Evolutionary conservation across 257 asterid species (phyloP).

Genomic region (Capsicum baccatum): DNA sequence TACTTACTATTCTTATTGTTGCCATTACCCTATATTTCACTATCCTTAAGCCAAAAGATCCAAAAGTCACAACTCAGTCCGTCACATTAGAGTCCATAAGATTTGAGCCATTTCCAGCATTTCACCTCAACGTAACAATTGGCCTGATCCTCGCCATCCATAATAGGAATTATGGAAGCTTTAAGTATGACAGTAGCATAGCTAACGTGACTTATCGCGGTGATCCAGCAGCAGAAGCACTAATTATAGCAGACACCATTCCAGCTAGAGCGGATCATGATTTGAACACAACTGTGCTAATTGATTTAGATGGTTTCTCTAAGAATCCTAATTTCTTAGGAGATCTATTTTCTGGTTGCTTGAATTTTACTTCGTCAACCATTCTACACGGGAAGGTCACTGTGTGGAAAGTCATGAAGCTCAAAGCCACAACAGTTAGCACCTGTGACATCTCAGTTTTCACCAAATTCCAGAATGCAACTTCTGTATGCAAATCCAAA

Average conservation of each 20-base stretch:
- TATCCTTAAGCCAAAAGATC: conserved; percentile 57
- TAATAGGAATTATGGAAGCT: conserved; percentile 63
- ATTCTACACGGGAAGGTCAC: conserved; percentile 53
- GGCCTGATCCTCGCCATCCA: conserved; percentile 49
- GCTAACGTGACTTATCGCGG: conserved; percentile 48
- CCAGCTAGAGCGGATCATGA: conserved; percentile 59
- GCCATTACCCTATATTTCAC: conserved; percentile 45
- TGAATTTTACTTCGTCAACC: conserved; percentile 59
- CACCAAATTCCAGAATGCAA: conserved; percentile 36
- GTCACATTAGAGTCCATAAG: conserved; percentile 40
- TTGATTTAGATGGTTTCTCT: conserved; percentile 37
- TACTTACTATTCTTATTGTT: conserved; percentile 30
- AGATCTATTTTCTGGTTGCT: conserved; percentile 44
- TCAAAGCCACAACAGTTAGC: conserved; percentile 47
- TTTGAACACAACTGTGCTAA: conserved; percentile 38
- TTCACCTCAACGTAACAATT: conserved; percentile 51
- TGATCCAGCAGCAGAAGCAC: conserved; percentile 48
- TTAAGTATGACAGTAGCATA: conserved; percentile 44
- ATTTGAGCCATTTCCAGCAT: conserved; percentile 38
- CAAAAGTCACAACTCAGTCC: conserved; percentile 49
- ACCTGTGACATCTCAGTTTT: conserved; percentile 56
- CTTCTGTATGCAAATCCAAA: conserved; percentile 53
- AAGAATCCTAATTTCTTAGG: conserved; percentile 36
- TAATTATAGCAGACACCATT: conserved; percentile 43
- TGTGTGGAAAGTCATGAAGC: conserved; percentile 48